Evolutionary conservation across 129 eudicot species (phyloP).

Genomic region (Artemisia tridentata): DNA sequence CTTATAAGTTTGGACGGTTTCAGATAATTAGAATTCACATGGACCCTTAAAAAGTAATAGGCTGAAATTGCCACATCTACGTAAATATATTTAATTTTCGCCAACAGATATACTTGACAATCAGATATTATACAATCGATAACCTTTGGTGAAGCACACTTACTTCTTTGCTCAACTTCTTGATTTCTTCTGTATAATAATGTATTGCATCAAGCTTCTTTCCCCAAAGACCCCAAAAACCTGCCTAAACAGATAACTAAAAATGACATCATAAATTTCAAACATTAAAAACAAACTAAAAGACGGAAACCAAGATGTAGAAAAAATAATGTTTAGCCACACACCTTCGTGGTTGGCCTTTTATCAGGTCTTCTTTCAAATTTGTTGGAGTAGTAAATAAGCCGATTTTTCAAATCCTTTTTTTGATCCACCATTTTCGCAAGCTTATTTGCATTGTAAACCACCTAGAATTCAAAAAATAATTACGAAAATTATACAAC

Average conservation of each 20-base stretch:
- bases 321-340: conserved; percentile 17
- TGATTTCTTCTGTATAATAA: conserved; percentile 68
- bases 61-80: background rate
- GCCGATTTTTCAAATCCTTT: conserved; percentile 64
- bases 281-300: background rate
- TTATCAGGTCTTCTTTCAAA: conserved; percentile 55
- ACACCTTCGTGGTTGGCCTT: conserved; percentile 77
- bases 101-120: background rate
- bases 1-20: background rate
- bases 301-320: background rate
- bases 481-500: background rate
- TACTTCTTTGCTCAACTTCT: conserved; percentile 63
- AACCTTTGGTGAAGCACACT: conserved; percentile 22
- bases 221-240: conserved; percentile 99
- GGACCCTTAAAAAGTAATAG: background rate
- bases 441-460: conserved; percentile 88
- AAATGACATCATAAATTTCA: conserved; percentile 23
- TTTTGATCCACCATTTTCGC: conserved; percentile 71
- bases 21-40: background rate
- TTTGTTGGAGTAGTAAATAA: conserved; percentile 71
- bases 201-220: conserved; percentile 74
- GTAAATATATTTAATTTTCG: background rate
- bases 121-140: background rate
- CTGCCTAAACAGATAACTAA: conserved; percentile 66
- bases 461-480: conserved; percentile 46